A percentile compares a stretch with the other conserved stretches of the same genome.
phyloP scores from a whole-genome alignment of 345 rosid genomes.

The Camelina neglecta region DNA sequence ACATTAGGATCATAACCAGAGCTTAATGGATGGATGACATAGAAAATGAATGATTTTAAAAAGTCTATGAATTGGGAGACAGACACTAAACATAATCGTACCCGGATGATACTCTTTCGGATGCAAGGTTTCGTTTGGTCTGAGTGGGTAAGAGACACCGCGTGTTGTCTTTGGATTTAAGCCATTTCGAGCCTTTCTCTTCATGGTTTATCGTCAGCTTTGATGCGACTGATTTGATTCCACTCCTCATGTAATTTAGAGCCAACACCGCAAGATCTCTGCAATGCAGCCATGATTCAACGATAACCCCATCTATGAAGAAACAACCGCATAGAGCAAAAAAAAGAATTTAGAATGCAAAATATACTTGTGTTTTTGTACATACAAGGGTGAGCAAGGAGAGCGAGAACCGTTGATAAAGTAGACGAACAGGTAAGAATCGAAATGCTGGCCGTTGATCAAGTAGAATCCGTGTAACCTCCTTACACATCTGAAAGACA shows the following conservation, averaged over 20 bases:
- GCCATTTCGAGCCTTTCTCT: conserved; percentile 58
- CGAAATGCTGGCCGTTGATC: conserved; percentile 79
- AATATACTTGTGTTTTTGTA: conserved; percentile 17
- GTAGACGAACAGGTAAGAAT: conserved; percentile 84
- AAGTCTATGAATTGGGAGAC: not conserved
- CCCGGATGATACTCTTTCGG: conserved; percentile 49
- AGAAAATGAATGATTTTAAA: conserved; percentile 34
- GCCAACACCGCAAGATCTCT: conserved; percentile 61
- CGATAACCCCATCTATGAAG: conserved; percentile 22
- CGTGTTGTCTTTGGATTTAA: conserved; percentile 68
- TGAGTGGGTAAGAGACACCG: conserved; percentile 63
- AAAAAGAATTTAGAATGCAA: conserved; percentile 17
- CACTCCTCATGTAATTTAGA: conserved; percentile 60
- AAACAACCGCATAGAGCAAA: conserved; percentile 7
- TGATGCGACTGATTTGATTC: conserved; percentile 59
- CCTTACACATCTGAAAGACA: conserved; percentile 82
- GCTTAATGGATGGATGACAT: conserved; percentile 18
- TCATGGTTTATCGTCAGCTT: conserved; percentile 59
- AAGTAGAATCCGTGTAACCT: conserved; percentile 75
- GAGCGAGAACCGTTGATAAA: conserved; percentile 81
- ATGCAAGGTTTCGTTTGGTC: conserved; percentile 57
- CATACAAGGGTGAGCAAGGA: conserved; percentile 93
- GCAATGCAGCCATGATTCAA: conserved; percentile 33
- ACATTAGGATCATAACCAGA: conserved; percentile 28
- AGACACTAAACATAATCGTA: conserved; percentile 60